Conservation (phyloP, 768 basidiomycete species). For the Suillus bovinus region DNA sequence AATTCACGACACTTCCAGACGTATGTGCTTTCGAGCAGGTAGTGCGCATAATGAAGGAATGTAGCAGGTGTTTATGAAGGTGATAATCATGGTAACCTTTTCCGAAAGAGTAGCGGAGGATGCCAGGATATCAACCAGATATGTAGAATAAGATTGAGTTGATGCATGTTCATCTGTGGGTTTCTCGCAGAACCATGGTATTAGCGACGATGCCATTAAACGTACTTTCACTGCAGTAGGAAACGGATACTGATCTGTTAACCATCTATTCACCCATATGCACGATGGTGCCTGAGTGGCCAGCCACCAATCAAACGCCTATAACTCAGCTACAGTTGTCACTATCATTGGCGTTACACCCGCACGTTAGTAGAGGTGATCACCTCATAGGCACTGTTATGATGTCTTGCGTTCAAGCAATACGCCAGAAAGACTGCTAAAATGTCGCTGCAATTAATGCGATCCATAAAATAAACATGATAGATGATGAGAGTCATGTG, state of each 20-base stretch:
- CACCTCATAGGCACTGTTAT: not conserved
- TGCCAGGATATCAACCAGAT: slow-evolving; percentile 52
- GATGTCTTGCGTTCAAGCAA: not conserved
- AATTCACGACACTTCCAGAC: not conserved
- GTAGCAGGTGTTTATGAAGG: not conserved
- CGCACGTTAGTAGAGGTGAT: not conserved
- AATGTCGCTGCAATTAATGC: slow-evolving; percentile 1
- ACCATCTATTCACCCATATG: not conserved
- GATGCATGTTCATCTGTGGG: slow-evolving; percentile 52
- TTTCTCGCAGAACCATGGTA: slow-evolving; percentile 22
- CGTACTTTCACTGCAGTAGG: not conserved
- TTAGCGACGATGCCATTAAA: slow-evolving; percentile 17
- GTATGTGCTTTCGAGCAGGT: not conserved
- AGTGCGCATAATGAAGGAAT: not conserved
- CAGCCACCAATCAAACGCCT: not conserved
- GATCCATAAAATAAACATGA: slow-evolving; percentile 4
- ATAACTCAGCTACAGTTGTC: not conserved
- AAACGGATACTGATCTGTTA: not conserved
- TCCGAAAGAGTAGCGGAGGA: slow-evolving; percentile 44
- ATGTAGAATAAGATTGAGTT: slow-evolving; percentile 62
- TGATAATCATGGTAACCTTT: not conserved
- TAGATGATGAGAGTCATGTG: not conserved
- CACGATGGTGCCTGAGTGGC: not conserved
- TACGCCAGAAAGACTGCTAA: not conserved
- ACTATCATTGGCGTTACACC: not conserved